Conservation (phyloP, 2,329 filamentous ascomycete genomes). For the Chaetomium sp. region DNA sequence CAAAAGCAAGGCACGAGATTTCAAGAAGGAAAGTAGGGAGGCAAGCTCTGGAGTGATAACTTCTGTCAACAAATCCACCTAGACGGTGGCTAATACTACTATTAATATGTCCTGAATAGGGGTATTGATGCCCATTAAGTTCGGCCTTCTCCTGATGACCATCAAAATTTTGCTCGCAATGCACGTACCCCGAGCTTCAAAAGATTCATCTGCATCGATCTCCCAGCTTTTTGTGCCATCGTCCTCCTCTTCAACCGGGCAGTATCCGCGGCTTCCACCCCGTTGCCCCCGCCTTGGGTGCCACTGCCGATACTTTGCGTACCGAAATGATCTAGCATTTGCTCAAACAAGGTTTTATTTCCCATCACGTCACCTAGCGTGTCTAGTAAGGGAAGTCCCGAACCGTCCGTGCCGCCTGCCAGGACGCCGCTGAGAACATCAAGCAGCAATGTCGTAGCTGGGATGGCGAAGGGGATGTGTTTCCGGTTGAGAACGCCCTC, state of each 20-base stretch:
- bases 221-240: neutral
- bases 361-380: slow-evolving; percentile 11
- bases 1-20: too few species aligned
- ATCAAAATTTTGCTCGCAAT: slow-evolving; percentile 8
- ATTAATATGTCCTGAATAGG: too few species aligned
- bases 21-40: too few species aligned
- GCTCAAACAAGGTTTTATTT: slow-evolving; percentile 20
- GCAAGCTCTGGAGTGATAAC: too few species aligned
- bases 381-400: slow-evolving; percentile 11
- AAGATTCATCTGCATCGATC: slow-evolving; percentile 18
- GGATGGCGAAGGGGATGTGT: slow-evolving; percentile 41
- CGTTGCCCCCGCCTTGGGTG: neutral
- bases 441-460: slow-evolving; percentile 44
- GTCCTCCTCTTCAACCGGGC: neutral
- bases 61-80: too few species aligned
- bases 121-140: neutral
- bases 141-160: neutral
- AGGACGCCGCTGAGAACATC: slow-evolving; percentile 45
- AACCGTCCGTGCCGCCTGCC: slow-evolving; percentile 4
- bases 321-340: slow-evolving; percentile 19
- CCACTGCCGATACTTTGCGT: neutral
- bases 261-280: neutral
- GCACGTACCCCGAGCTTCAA: slow-evolving; percentile 15
- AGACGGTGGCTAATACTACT: too few species aligned
- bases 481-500: slow-evolving; percentile 48